Evolutionary conservation across 139 green algal genomes (phyloP), one percentile per base, ranked within the genome.

Genomic region (Ulvella scutata): DNA sequence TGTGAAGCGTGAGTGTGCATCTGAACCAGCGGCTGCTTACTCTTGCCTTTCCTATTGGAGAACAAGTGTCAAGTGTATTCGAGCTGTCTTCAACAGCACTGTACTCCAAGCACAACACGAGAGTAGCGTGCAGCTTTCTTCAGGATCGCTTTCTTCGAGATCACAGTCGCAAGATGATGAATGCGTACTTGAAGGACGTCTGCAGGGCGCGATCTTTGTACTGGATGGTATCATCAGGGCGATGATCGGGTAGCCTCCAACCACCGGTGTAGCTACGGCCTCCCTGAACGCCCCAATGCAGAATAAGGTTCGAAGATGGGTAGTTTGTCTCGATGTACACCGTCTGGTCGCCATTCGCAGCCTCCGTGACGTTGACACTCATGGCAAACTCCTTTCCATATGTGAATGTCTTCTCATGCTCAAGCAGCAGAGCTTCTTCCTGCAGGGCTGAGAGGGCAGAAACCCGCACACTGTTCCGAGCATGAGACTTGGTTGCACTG

Each of bases 131-230:
- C n/a, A n/a, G n/a, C n/a, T n/a, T n/a, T n/a, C n/a, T n/a, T n/a
- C n/a, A n/a, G n/a, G n/a, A n/a, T n/a, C n/a, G n/a, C n/a, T n/a
- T n/a, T n/a, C n/a, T n/a, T n/a, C n/a, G 13, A 20, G 26, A 74
- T 20, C 61, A 73, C 37, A 76, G 17, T 9, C 9, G n/a, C 23
- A 73, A 76, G 13, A n/a, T 38, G 4, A 75, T 7, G 29, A 39
- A 3, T n/a, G 78, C 76, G 37, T 43, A 87, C 86, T 77, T 85
- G 73, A 87, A 97, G 2, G 89, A 90, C 20, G 92, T 97, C 81
- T 98, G 94, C 80, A 98, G 84, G 4, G 94, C 94, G 21, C 94
- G 83, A 17, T 97, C 84, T 77, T 98, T 98, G 84, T 98, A 98
- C 67, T 90, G 77, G 3, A 85, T 79, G 4, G 93, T 97, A 61